Conservation (phyloP, 2,329 filamentous ascomycete species). For the Monosporascus sp. region DNA sequence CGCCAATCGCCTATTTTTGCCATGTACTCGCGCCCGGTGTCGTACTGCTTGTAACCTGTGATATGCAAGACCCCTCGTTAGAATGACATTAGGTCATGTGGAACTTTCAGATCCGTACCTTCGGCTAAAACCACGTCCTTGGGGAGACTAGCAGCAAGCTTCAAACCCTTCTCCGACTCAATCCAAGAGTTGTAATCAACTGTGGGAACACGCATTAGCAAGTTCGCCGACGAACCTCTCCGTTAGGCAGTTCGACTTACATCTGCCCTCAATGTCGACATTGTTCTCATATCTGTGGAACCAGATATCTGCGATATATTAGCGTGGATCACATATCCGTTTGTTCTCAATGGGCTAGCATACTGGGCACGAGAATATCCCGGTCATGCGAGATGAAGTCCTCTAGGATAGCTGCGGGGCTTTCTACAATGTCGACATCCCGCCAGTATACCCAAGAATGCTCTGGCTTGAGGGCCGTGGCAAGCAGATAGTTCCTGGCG, state of each 20-base stretch:
- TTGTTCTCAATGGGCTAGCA: conserved; percentile 28
- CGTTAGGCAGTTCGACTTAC: conserved; percentile 45
- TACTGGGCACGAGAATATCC: conserved; percentile 93
- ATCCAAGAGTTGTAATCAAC: conserved; percentile 99
- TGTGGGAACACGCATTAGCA: conserved; percentile 32
- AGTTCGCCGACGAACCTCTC: too few relatives aligned
- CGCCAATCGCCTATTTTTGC: conserved; percentile 88
- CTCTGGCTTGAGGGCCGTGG: conserved; percentile 79
- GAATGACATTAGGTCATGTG: conserved; percentile 4
- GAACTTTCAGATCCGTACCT: conserved; percentile 48
- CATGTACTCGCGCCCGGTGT: conserved; percentile 88
- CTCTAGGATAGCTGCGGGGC: conserved; percentile 80
- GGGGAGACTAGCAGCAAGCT: conserved; percentile 66
- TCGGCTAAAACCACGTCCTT: conserved; percentile 85
- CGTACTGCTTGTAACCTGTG: conserved; percentile 83
- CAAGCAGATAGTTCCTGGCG: conserved; percentile 87
- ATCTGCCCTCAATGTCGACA: conserved; percentile 88
- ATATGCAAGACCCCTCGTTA: conserved; percentile 2
- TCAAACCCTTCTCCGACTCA: conserved; percentile 80
- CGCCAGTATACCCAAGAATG: conserved; percentile 99
- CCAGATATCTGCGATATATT: conserved; percentile 70
- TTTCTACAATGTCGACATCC: conserved; percentile 94
- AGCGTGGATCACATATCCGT: conserved; percentile 1
- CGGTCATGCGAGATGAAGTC: conserved; percentile 93
- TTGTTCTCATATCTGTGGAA: conserved; percentile 84